Evolutionary conservation across 495 filamentous ascomycete species (phyloP).

Genomic region (Mycothermus thermophilus): DNA sequence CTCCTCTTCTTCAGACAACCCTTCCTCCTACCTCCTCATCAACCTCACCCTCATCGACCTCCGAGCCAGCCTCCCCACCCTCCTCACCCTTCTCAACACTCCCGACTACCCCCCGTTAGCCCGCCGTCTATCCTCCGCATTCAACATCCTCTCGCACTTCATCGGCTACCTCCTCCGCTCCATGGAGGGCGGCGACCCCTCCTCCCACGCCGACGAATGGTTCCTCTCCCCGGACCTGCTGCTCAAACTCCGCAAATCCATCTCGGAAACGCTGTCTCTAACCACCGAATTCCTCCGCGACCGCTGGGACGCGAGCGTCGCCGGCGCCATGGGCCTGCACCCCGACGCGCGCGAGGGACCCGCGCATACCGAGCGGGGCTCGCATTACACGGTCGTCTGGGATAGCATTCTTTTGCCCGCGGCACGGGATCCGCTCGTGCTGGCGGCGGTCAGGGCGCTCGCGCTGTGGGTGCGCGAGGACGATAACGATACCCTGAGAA

Average conservation of each 20-base stretch:
- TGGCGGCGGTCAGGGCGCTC: conserved; percentile 39
- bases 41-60: conserved; percentile 48
- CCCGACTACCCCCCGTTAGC: conserved; percentile 33
- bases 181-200: conserved; percentile 5
- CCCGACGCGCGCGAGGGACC: conserved; percentile 26
- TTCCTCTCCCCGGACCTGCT: conserved; percentile 38
- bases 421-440: conserved; percentile 31
- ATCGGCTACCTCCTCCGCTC: conserved; percentile 41
- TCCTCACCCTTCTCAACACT: conserved; percentile 40
- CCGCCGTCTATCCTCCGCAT: conserved; percentile 41
- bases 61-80: conserved; percentile 44
- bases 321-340: conserved; percentile 40
- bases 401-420: conserved; percentile 28
- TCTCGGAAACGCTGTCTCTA: conserved; percentile 44
- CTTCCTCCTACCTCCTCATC: conserved; percentile 46
- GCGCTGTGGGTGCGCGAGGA: conserved; percentile 51
- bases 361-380: conserved; percentile 17
- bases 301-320: conserved; percentile 44
- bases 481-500: conserved; percentile 40
- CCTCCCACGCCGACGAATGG: conserved; percentile 8
- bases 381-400: conserved; percentile 36
- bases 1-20: conserved; percentile 39
- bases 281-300: conserved; percentile 52
- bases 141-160: conserved; percentile 45
- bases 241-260: conserved; percentile 41